phyloP scores from a whole-genome alignment of 2,329 filamentous ascomycete genomes.

The Trichoderma breve region DNA sequence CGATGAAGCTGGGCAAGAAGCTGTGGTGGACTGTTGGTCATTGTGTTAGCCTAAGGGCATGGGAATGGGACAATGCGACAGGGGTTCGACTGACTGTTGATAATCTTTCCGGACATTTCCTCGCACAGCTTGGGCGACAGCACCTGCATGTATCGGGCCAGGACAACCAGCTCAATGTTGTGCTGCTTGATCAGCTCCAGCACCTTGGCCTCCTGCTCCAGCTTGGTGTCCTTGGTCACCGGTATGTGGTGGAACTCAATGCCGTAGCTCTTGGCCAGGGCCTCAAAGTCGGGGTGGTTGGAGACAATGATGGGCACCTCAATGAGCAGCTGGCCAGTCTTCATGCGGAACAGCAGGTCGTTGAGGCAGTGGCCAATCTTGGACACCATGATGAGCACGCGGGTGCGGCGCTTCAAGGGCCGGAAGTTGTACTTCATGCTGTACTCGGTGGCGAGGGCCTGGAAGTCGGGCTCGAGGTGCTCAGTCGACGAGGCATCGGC shows the following conservation, averaged over 20 bases:
- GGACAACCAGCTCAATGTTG: conserved; percentile 72
- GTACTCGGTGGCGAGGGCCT: conserved; percentile 60
- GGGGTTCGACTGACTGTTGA: conserved; percentile 53
- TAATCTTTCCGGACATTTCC: conserved; percentile 81
- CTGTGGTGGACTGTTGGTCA: conserved; percentile 68
- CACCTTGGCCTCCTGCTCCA: conserved; percentile 68
- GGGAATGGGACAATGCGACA: neutral
- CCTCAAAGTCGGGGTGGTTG: conserved; percentile 73
- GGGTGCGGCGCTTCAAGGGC: conserved; percentile 65
- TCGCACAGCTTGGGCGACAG: conserved; percentile 70
- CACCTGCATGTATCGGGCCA: conserved; percentile 87
- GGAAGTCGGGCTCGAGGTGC: conserved; percentile 56
- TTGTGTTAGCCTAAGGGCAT: neutral
- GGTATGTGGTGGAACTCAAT: conserved; percentile 80
- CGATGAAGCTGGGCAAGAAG: conserved; percentile 85
- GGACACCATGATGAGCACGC: conserved; percentile 83
- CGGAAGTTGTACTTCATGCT: conserved; percentile 69
- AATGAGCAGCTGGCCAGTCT: conserved; percentile 70
- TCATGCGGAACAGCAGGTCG: conserved; percentile 76
- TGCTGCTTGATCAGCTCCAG: conserved; percentile 68
- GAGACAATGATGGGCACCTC: conserved; percentile 71
- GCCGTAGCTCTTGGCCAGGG: conserved; percentile 68
- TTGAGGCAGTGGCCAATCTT: conserved; percentile 86
- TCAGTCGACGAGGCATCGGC: conserved; percentile 39
- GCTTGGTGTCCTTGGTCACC: conserved; percentile 75